Evolutionary conservation across 106 monocot genomes (phyloP), one percentile per base, ranked within the genome.

Genomic region (Dactylorhiza incarnata): DNA sequence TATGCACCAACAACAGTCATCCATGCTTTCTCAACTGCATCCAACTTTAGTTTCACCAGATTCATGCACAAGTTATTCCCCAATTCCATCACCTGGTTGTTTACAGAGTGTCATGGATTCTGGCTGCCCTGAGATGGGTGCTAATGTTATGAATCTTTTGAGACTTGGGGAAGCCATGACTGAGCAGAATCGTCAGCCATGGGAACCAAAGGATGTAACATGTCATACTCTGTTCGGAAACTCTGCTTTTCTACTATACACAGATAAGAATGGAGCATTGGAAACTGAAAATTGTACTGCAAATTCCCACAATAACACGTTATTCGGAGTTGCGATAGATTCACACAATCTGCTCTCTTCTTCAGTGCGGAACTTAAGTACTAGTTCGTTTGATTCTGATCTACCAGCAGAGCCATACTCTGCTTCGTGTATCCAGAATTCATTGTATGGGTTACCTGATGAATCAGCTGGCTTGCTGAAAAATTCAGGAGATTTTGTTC

Each of bases 291-390:
- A 80, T 71, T 84, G 82, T 76, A 76, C 12, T 61, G 71, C 53
- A 55, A 79, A 82, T 54, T 74, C 75, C 2, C 90, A 90, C 55
- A 75, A 85, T 75, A 81, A 80, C 6, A 83, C 73, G 22, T 54
- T 90, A 6, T 90, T 83, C 79, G 83, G 84, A 73, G 83, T 82
- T 76, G 67, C 83, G 25, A 83, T 83, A 74, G 85, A 85, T 53
- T 70, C 87, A 1, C 78, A 85, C 68, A 45, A 78, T 37, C 55
- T 85, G 37, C 85, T 93, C 56, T 72, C 85, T 26, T 80, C 73
- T 80, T 29, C 71, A n/a, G 54, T 83, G 13, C 83, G 85, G 47
- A 80, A 46, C 59, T 12, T 75, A 50, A 73, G 43, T 72, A 69
- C 49, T 45, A 73, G 73, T 78, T 50, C 77, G 24, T 52, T 77